phyloP scores from a whole-genome alignment of 306 rosid genomes.

The Castanea mollissima region DNA sequence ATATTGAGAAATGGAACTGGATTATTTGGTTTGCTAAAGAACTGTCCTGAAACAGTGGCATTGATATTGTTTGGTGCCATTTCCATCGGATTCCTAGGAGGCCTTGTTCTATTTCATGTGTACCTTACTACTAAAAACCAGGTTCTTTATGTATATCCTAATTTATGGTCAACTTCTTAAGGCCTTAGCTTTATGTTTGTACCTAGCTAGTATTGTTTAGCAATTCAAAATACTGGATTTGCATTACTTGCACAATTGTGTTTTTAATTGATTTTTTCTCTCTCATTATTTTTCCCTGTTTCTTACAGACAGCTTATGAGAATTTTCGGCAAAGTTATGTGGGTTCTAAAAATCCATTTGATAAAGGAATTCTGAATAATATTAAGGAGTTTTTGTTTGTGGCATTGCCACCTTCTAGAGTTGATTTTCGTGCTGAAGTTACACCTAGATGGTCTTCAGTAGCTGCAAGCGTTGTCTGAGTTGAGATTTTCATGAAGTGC shows the following conservation, averaged over 20 bases:
- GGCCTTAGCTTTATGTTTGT: too few species aligned
- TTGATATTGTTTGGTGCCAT: constrained; percentile 24
- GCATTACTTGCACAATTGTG: too few species aligned
- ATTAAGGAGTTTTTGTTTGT: constrained; percentile 18
- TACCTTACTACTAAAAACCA: constrained; percentile 31
- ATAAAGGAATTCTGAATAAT: constrained; percentile 22
- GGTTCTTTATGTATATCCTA: constrained; percentile 7
- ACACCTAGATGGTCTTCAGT: background rate
- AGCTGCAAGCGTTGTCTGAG: background rate
- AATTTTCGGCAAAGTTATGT: constrained; percentile 25
- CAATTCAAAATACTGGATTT: background rate
- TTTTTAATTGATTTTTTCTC: too few species aligned
- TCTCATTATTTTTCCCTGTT: too few species aligned
- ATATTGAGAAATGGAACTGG: constrained; percentile 6
- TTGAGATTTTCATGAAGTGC: background rate
- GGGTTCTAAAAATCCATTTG: constrained; percentile 8
- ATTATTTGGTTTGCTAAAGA: constrained; percentile 10
- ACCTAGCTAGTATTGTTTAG: background rate
- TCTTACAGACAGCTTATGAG: constrained; percentile 32
- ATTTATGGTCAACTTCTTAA: background rate
- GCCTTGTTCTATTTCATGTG: constrained; percentile 25
- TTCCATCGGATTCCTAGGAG: constrained; percentile 20
- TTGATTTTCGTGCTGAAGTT: constrained; percentile 30
- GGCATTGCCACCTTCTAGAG: constrained; percentile 27
- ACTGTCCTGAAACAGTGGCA: constrained; percentile 40